Percentiles rank a stretch among this genome's conserved stretches.
phyloP scores from a whole-genome alignment of 176 grass and related monocot species.

The Phoenix roebelenii region DNA sequence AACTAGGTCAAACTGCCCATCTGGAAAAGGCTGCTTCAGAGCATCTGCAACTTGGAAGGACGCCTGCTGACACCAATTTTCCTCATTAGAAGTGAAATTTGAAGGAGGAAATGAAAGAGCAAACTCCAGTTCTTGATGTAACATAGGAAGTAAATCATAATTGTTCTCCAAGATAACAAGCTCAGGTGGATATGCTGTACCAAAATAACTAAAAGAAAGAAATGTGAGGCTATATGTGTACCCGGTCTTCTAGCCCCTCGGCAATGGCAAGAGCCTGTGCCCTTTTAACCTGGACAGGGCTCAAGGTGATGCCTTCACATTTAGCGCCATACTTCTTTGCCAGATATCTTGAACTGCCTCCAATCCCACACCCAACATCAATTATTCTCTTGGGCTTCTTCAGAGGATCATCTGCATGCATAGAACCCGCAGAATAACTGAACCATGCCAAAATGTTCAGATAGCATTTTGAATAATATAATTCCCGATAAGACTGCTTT shows the following conservation, averaged over 20 bases:
- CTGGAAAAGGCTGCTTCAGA: conserved; percentile 76
- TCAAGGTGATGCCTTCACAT: conserved; percentile 70
- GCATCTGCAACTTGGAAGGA: conserved; percentile 93
- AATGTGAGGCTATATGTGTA: conserved; percentile 4
- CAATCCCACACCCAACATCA: conserved; percentile 87
- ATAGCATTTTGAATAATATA: no score
- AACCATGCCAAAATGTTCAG: no score
- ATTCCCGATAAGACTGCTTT: no score
- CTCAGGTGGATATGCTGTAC: no score
- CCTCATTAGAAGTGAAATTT: background rate
- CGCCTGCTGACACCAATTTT: conserved; percentile 26
- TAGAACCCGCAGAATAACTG: no score
- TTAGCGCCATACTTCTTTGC: conserved; percentile 67
- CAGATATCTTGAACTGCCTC: conserved; percentile 92
- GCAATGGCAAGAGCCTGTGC: conserved; percentile 46
- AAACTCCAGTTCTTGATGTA: no score
- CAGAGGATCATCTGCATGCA: conserved; percentile 32
- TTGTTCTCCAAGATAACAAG: no score
- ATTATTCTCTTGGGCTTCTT: conserved; percentile 65
- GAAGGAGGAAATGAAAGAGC: no score
- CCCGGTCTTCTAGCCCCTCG: conserved; percentile 62
- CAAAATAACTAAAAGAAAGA: background rate
- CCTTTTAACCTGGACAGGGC: conserved; percentile 83
- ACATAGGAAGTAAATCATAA: no score
- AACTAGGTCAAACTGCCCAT: conserved; percentile 78